Conservation (phyloP, 768 basidiomycete species). For the Dentipellis fragilis region DNA sequence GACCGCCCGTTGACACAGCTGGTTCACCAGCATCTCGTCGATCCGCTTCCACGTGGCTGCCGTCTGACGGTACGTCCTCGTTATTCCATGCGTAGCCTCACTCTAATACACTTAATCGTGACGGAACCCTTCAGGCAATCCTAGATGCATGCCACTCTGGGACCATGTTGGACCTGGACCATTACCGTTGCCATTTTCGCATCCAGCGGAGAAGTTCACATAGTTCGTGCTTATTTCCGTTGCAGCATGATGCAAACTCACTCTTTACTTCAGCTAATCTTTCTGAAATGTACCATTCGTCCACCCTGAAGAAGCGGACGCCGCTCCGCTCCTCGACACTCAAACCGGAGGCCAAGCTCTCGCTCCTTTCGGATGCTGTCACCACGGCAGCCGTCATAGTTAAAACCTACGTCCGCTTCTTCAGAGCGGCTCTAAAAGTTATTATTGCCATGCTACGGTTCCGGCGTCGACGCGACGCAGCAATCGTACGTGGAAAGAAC, state of each 20-base stretch:
- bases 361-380: too few species aligned
- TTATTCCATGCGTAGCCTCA: neutral
- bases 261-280: neutral
- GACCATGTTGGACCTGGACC: conserved; percentile 12
- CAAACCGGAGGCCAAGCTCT: too few species aligned
- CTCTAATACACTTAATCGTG: neutral
- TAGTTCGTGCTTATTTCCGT: neutral
- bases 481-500: neutral
- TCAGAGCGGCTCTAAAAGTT: neutral
- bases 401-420: neutral
- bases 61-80: conserved; percentile 9
- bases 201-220: neutral
- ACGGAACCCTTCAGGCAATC: conserved; percentile 8
- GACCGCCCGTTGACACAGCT: conserved; percentile 1
- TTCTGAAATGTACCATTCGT: neutral
- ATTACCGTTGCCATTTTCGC: conserved; percentile 9
- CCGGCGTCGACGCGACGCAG: neutral
- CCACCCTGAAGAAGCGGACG: neutral
- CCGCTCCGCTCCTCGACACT: neutral
- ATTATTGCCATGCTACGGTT: neutral
- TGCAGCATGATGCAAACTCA: neutral
- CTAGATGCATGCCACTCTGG: conserved; percentile 16
- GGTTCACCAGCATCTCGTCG: conserved; percentile 11
- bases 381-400: neutral
- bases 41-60: conserved; percentile 7